Evolutionary conservation across 108 stramenopile species (phyloP), one percentile per base, ranked within the genome.

Genomic region (Skeletonema costatum): DNA sequence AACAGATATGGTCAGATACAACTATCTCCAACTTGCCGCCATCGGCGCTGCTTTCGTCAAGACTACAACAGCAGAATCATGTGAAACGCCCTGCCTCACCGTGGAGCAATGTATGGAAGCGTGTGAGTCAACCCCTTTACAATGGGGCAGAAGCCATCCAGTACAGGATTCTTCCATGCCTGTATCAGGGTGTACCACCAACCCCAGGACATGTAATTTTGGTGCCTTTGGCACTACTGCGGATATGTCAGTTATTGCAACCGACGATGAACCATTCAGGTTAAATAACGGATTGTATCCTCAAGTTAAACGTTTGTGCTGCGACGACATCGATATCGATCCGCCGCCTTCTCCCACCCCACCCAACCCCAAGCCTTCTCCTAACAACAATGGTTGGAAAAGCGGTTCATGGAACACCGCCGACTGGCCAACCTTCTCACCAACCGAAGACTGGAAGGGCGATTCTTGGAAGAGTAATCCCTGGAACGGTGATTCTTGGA

Each of bases 1-100:
- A 6, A 38, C 3, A 31, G 19, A 31, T 61, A 31, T 44, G 60
- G 60, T 29, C 30, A 31, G 60, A 35, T 61, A 31, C 3, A 44
- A 16, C 31, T 25, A 14, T 61, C 60, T 44, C 60, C 60, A 61
- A 61, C 60, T 61, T 61, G 60, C 60, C 60, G 60, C 30, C 13
- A 29, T 29, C 19, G 30, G 31, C 29, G 60, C 13, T 36, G 60
- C 13, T 6, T 61, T 29, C 60, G 30, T 61, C 21, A 31, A 29
- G 30, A 61, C 60, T 14, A 12, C 30, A 38, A 44, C 30, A 61
- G 31, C 60, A 7, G 60, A 29, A 16, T 61, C 29, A 7, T 44
- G 31, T 5, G n/a, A 61, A n/a, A 16, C 3, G 14, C 44, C 60
- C 21, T 31, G 29, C 21, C 60, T 46, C 16, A 46, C 44, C 44